phyloP scores from a whole-genome alignment of 2,329 filamentous ascomycete genomes.

The Calonectria naviculata region DNA sequence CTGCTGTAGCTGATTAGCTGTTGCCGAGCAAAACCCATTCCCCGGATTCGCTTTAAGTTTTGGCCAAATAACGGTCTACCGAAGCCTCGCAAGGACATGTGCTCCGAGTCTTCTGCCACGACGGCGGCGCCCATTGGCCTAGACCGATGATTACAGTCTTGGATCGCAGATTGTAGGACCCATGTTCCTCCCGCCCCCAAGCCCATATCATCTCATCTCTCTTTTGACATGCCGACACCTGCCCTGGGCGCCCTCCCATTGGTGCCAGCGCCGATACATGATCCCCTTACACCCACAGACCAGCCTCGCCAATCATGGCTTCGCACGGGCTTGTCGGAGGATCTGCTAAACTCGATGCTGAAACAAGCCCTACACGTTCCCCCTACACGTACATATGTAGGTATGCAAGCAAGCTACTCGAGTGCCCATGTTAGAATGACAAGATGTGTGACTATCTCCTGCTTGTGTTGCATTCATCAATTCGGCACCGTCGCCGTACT shows the following conservation, averaged over 20 bases:
- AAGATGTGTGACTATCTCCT: background rate
- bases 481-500: background rate
- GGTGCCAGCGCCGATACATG: constrained; percentile 4
- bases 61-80: background rate
- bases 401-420: constrained; percentile 27
- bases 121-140: background rate
- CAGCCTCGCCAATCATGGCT: constrained; percentile 30
- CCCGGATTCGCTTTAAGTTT: constrained; percentile 5
- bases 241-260: constrained; percentile 15
- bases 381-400: constrained; percentile 35
- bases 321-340: constrained; percentile 29
- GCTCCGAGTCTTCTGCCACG: background rate
- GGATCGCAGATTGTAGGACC: background rate
- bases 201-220: background rate
- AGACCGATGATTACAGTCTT: background rate
- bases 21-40: constrained; percentile 3
- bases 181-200: background rate
- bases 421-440: background rate
- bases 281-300: constrained; percentile 19
- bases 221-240: constrained; percentile 2
- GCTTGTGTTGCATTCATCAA: constrained; percentile 3
- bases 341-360: constrained; percentile 38
- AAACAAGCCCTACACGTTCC: constrained; percentile 41
- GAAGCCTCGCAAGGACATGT: background rate
- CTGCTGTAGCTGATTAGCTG: background rate